phyloP scores from a whole-genome alignment of 2,329 filamentous ascomycete species.

The Verticillium longisporum region DNA sequence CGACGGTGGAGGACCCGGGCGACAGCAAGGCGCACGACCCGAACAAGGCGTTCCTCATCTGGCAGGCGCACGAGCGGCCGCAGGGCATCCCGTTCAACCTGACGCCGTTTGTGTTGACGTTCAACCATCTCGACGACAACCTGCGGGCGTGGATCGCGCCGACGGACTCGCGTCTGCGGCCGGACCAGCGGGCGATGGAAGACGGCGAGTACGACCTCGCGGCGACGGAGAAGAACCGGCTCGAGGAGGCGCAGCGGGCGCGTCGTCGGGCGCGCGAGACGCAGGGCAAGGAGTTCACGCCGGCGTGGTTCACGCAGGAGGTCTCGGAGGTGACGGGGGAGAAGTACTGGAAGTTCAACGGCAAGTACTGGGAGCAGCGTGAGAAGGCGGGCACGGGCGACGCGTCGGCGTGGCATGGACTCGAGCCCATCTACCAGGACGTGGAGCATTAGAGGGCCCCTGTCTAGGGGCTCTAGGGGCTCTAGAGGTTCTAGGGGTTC shows the following conservation, averaged over 20 bases:
- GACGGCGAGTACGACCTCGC: conserved; percentile 95
- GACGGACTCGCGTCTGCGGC: conserved; percentile 86
- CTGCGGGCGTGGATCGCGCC: conserved; percentile 73
- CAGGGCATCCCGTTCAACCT: conserved; percentile 90
- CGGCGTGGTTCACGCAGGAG: conserved; percentile 76
- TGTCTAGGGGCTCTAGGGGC: too few relatives aligned
- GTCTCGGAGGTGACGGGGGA: conserved; percentile 77
- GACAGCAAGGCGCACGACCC: conserved; percentile 53
- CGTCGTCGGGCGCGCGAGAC: conserved; percentile 67
- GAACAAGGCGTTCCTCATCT: conserved; percentile 79
- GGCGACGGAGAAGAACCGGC: conserved; percentile 85
- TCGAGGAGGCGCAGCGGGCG: conserved; percentile 86
- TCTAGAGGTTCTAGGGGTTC: too few relatives aligned
- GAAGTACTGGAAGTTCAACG: conserved; percentile 83
- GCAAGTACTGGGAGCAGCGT: conserved; percentile 78
- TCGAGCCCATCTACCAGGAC: conserved; percentile 68
- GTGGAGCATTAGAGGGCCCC: conserved; percentile 1
- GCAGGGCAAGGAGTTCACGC: conserved; percentile 71
- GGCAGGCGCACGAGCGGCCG: conserved; percentile 80
- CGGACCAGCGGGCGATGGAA: conserved; percentile 97
- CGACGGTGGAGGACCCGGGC: conserved; percentile 54
- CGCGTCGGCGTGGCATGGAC: conserved; percentile 54
- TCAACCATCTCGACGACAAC: conserved; percentile 88
- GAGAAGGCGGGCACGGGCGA: conserved; percentile 58
- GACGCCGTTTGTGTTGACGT: conserved; percentile 88